phyloP scores from a whole-genome alignment of 148 eudicot species.

The Rhododendron mucronatum region DNA sequence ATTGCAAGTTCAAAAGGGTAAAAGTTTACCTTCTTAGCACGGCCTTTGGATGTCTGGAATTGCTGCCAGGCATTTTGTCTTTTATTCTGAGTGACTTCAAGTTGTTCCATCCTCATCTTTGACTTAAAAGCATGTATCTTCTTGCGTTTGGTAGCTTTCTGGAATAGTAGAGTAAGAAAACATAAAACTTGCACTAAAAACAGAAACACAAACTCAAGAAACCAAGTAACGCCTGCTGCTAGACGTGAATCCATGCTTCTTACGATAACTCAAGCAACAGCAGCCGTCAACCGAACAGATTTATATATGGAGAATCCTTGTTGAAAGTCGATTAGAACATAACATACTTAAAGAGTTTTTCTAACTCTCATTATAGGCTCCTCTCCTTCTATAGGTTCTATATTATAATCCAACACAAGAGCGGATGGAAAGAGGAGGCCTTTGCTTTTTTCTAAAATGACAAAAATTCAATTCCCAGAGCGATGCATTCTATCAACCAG shows the following conservation, averaged over 20 bases:
- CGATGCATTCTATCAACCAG: background rate
- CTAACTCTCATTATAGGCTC: too few relatives aligned
- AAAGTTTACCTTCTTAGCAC: slow-evolving; percentile 73
- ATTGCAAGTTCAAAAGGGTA: background rate
- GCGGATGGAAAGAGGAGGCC: too few relatives aligned
- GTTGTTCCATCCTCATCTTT: slow-evolving; percentile 77
- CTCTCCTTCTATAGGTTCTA: too few relatives aligned
- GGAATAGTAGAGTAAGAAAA: slow-evolving; percentile 10
- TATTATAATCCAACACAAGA: too few relatives aligned
- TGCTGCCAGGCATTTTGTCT: slow-evolving; percentile 99
- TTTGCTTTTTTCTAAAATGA: background rate
- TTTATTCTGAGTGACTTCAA: slow-evolving; percentile 90
- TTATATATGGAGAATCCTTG: too few relatives aligned
- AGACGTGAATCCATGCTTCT: too few relatives aligned
- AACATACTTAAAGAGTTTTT: too few relatives aligned
- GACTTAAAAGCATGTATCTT: slow-evolving; percentile 96
- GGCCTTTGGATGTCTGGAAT: slow-evolving; percentile 88
- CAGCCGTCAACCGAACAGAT: too few relatives aligned
- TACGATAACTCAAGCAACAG: too few relatives aligned
- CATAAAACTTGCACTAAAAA: background rate
- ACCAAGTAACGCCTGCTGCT: background rate
- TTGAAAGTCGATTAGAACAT: too few relatives aligned
- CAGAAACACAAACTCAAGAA: background rate
- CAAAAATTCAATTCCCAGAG: background rate
- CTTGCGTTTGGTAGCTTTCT: slow-evolving; percentile 92